A percentile compares a stretch with the other conserved stretches of the same genome.
phyloP scores from a whole-genome alignment of 306 rosid genomes.

The Lupinus albus region DNA sequence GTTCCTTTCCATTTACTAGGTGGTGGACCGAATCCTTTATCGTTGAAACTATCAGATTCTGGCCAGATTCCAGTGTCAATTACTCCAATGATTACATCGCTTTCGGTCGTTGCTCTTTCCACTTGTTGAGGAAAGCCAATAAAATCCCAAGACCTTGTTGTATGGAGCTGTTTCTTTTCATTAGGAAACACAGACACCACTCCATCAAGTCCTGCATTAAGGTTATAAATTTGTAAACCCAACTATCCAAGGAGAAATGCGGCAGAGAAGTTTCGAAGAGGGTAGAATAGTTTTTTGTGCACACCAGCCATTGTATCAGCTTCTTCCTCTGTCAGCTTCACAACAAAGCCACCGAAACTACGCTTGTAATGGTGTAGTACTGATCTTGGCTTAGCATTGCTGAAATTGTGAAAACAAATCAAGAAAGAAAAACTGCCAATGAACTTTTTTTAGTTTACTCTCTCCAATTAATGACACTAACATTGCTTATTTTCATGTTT shows the following conservation, averaged over 20 bases:
- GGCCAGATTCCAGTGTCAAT: conserved; percentile 63
- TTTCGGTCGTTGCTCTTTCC: conserved; percentile 31
- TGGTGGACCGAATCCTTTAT: conserved; percentile 53
- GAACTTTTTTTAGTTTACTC: not conserved
- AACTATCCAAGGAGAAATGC: not conserved
- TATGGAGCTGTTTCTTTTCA: conserved; percentile 41
- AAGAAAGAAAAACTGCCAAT: not conserved
- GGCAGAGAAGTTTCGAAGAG: not conserved
- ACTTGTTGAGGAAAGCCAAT: conserved; percentile 46
- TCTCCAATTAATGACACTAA: conserved; percentile 3
- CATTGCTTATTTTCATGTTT: not conserved
- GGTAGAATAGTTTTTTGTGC: not conserved
- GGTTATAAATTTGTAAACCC: not conserved
- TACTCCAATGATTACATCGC: conserved; percentile 52
- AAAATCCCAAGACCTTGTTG: conserved; percentile 70
- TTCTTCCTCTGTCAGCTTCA: conserved; percentile 45
- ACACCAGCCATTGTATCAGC: conserved; percentile 45
- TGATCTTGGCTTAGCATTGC: conserved; percentile 28
- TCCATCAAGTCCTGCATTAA: conserved; percentile 44
- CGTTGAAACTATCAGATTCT: conserved; percentile 52
- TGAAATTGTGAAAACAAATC: conserved; percentile 15
- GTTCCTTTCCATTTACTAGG: conserved; percentile 62
- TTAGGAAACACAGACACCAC: conserved; percentile 60
- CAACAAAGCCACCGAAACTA: conserved; percentile 57
- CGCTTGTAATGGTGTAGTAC: conserved; percentile 41